Evolutionary conservation across 345 rosid genomes (phyloP), one percentile per base, ranked within the genome.

Genomic region (Heritiera littoralis): DNA sequence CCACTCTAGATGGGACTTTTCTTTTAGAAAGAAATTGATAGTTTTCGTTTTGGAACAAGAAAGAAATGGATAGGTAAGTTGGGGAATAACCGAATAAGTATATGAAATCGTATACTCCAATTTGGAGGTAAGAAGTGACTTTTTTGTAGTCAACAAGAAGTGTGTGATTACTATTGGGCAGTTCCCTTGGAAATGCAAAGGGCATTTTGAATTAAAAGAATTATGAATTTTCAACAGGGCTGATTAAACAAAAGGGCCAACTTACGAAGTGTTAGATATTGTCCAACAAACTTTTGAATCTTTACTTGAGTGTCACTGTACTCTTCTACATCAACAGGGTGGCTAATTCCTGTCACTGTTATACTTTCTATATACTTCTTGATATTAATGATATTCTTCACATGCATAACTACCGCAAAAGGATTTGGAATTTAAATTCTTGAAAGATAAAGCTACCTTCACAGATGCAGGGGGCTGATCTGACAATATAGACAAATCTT

Each of bases 381-480:
- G 75, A 6, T 51, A 30, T 32, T 38, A 72, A 52, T 35, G 40
- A 15, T 20, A 58, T 23, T 40, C 40, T 41, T 74, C 18, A 56
- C 52, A 20, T 40, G 46, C 11, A 23, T 14, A 45, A 17, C 41
- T 14, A 74, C n/a, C 59, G 38, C 20, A n/a, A 49, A 28, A 58
- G 5, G 55, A 7, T 15, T 74, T 15, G 43, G 23, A n/a, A 35
- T 35, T 41, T 48, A 70, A 54, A 75, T 72, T 59, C 72, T 46
- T 32, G 18, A 51, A 61, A 20, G 64, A 12, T 43, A 60, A 75
- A 64, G 32, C 79, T 88, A 94, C 97, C 97, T 89, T 90, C 74
- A 82, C 87, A 63, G 83, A 77, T 77, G 78, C 73, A 72, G 78
- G 75, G 64, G 71, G 84, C 78, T 75, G 82, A 81, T 86, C 82